Base-by-base conservation (phyloP, 495 filamentous ascomycete species). In the Tuber borchii region DNA sequence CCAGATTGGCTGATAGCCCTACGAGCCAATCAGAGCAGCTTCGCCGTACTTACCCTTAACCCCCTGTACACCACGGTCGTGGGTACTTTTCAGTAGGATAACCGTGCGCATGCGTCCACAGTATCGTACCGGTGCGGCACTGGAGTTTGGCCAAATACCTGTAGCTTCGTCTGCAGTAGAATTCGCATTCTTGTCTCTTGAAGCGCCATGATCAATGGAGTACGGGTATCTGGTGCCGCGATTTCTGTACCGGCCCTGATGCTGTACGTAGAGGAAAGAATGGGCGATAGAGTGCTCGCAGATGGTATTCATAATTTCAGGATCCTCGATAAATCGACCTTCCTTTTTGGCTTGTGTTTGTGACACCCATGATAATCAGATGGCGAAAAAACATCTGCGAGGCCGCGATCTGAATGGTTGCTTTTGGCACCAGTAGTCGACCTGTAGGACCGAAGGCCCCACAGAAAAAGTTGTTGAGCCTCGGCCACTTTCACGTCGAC, bases 391-490 rank as follows among this genome's bases (percentile, higher is more conserved):
- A 31, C 14, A 65, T 65, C 56, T 65, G 26, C 14, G 31, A 61
- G 14, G 51, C 12, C 34, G 56, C 2, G 56, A 34, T 34, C 56
- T 34, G 26, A 65, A 34, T 65, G 56, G 56, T 34, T 65, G 56
- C 26, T 16, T 19, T 26, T 12, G 56, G 56, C 9, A 12, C 42
- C 42, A 9, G 42, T 1, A 31, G 56, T 65, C 56, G 26, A 65
- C 34, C 56, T 65, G 56, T 26, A 65, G 26, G 56, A 65, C 56
- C 56, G 14, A 34, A 65, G 26, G 34, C 26, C 26, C 56, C 56
- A 65, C 31, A 16, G 56, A 65, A 65, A 65, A 65, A 34, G 26
- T 65, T 65, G 56, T 65, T 34, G 56, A 65, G 56, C 56, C 56
- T 65, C 56, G 56, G 56, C 56, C 14, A 34, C 56, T 56, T 56